phyloP scores from a whole-genome alignment of 345 rosid genomes.

The Diplotaxis tenuifolia region DNA sequence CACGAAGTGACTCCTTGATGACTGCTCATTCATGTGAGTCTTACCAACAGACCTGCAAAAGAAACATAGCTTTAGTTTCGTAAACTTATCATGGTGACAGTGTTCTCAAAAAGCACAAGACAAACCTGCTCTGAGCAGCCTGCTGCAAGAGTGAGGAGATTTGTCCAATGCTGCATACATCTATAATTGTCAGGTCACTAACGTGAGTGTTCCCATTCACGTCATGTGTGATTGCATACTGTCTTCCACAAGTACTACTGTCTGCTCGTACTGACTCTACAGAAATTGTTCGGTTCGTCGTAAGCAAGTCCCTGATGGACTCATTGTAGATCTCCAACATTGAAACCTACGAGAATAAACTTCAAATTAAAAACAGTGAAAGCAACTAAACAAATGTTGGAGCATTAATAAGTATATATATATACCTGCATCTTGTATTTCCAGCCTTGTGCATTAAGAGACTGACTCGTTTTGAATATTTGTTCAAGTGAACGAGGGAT shows the following conservation, averaged over 20 bases:
- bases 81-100: background rate
- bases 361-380: background rate
- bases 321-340: conserved; percentile 97
- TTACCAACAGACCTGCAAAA: conserved; percentile 76
- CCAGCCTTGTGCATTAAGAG: conserved; percentile 77
- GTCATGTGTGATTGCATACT: conserved; percentile 80
- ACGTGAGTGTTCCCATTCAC: conserved; percentile 76
- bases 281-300: conserved; percentile 44
- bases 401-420: background rate
- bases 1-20: conserved; percentile 82
- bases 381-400: background rate
- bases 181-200: conserved; percentile 76
- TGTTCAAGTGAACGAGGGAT: conserved; percentile 90
- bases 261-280: conserved; percentile 46
- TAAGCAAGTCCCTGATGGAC: conserved; percentile 74
- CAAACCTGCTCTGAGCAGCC: conserved; percentile 92
- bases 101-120: conserved; percentile 9
- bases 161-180: conserved; percentile 72
- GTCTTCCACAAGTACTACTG: conserved; percentile 60
- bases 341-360: conserved; percentile 54
- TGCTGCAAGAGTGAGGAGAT: conserved; percentile 70
- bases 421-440: conserved; percentile 83
- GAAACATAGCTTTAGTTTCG: conserved; percentile 5
- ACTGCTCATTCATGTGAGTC: conserved; percentile 87
- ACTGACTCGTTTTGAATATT: conserved; percentile 68